These are phyloP conservation scores for Apiotrichum siamense DNA, from an alignment of 1,284 basidiomycete genomes.

Conservation along the genomic window DNA sequence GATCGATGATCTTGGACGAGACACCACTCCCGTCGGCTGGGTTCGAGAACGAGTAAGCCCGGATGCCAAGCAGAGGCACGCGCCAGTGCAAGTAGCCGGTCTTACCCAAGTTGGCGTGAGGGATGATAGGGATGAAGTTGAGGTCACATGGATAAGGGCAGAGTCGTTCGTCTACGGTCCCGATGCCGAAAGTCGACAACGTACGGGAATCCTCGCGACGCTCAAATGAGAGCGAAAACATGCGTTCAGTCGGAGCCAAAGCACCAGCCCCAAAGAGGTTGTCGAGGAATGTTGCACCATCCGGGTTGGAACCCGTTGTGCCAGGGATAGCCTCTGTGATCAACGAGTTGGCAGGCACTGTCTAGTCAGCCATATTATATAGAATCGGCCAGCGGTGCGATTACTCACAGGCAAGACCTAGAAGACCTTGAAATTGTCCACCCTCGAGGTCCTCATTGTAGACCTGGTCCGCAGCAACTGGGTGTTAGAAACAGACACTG, in stretches of 20 bases:
- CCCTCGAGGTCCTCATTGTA: conserved; percentile 36
- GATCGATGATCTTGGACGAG: conserved; percentile 18
- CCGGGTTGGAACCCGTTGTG: conserved; percentile 40
- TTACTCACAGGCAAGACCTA: conserved; percentile 40
- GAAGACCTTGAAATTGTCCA: conserved; percentile 40
- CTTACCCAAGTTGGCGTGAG: conserved; percentile 35
- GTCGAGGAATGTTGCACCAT: conserved; percentile 47
- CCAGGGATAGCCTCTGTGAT: conserved; percentile 39
- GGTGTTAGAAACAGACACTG: neutral
- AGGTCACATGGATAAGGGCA: conserved; percentile 40
- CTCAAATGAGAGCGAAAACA: conserved; percentile 41
- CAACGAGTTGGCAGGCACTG: conserved; percentile 42
- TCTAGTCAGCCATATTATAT: neutral
- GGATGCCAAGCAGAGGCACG: conserved; percentile 26
- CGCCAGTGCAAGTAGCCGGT: conserved; percentile 43
- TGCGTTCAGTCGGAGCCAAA: conserved; percentile 37
- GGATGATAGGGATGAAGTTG: conserved; percentile 34
- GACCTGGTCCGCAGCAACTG: conserved; percentile 35
- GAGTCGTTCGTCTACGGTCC: conserved; percentile 23
- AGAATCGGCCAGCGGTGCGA: neutral
- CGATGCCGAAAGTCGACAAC: conserved; percentile 37
- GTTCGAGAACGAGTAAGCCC: conserved; percentile 26
- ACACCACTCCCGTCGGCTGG: conserved; percentile 22
- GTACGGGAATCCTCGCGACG: conserved; percentile 44
- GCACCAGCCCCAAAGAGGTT: conserved; percentile 45